phyloP scores from a whole-genome alignment of 2,329 filamentous ascomycete genomes.

The Xylariaceae sp. region DNA sequence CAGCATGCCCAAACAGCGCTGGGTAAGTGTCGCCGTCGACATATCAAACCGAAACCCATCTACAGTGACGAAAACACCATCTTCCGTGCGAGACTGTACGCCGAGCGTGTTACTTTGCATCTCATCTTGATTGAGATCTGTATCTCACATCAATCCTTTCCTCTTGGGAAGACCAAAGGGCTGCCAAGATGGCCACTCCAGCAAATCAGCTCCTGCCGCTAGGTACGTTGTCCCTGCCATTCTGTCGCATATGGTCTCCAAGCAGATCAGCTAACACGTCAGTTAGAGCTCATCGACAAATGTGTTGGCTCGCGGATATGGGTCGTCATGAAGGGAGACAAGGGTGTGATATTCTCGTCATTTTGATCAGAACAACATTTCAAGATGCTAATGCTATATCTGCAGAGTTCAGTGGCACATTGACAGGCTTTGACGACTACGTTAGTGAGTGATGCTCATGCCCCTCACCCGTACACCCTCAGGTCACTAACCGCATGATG shows the following conservation, averaged over 20 bases:
- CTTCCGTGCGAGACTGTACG: too few species aligned
- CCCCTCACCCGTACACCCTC: background rate
- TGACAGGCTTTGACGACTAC: conserved; percentile 97
- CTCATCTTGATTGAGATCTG: too few species aligned
- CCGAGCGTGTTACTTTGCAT: too few species aligned
- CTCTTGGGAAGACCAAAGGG: background rate
- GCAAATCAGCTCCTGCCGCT: conserved; percentile 66
- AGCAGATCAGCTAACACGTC: conserved; percentile 5
- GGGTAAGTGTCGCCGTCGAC: too few species aligned
- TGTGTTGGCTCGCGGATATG: conserved; percentile 97
- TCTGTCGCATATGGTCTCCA: background rate
- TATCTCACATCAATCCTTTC: background rate
- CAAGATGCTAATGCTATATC: background rate
- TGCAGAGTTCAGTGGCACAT: conserved; percentile 87
- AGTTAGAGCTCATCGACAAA: conserved; percentile 94
- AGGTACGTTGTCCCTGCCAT: conserved; percentile 42
- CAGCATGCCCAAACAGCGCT: too few species aligned
- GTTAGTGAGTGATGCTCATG: conserved; percentile 74
- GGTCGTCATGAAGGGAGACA: conserved; percentile 99
- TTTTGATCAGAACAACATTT: background rate
- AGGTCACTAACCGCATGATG: background rate
- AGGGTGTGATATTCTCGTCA: conserved; percentile 57
- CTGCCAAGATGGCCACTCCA: conserved; percentile 48
- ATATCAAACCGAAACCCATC: background rate
- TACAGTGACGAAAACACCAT: too few species aligned